Evolutionary conservation across 1,139 yeast species (phyloP), one percentile per base, ranked within the genome.

Genomic region (Pichia kudriavzevii): DNA sequence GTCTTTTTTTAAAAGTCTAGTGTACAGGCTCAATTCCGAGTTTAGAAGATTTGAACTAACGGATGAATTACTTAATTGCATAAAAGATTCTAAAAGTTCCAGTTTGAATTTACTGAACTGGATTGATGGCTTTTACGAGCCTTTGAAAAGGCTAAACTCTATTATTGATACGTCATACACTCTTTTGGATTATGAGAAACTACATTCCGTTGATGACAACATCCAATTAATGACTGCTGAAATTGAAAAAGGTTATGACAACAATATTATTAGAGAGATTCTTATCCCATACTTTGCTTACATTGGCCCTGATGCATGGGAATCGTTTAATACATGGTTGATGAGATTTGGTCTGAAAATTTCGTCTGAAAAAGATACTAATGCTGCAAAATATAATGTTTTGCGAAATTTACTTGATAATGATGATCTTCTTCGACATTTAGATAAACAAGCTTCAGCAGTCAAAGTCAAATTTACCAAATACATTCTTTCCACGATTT

Each of bases 101-200:
- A 38, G 47, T 2, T 15, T 28, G 8, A 35, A 38, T 3, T 31
- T 50, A n/a, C 28, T 40, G 3, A 32, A 30, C 14, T 54, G 58
- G 58, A 28, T 50, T 18, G 15, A 25, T 6, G 43, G 46, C 3
- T 42, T 47, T 25, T 51, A 46, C 22, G 28, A n/a, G 5, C 58
- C 58, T 2, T 18, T 54, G 13, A 28, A 39, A 2, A 27, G n/a
- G 5, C 34, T 53, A 7, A 26, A 47, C 1, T 30, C 20, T 17
- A 26, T 11, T 4, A 17, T 36, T 1, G 16, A 35, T 17, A 16
- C 22, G 4, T 22, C 40, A 5, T 48, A 52, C 12, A 21, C 45
- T 1, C 35, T 53, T n/a, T 17, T 40, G 9, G 52, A 49, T 12
- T 48, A 50, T 38, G 46, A 46, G 9, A 36, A 35, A 4, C 27